Evolutionary conservation across 129 eudicot genomes (phyloP).

Genomic region (Artemisia tridentata): DNA sequence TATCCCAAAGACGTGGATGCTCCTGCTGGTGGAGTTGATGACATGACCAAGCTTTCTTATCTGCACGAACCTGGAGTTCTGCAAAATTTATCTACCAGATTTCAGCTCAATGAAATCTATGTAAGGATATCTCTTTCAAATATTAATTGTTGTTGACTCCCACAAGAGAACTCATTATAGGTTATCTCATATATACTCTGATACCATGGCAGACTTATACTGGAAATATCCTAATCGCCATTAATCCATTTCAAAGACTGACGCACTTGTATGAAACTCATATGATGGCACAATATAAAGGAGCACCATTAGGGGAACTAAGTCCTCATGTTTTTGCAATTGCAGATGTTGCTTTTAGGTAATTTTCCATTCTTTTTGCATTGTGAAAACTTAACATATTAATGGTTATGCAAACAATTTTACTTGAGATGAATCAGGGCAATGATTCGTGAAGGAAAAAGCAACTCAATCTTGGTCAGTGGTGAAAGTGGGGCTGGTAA

Average conservation of each 20-base stretch:
- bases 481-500: slow-evolving; percentile 99
- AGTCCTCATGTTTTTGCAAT: slow-evolving; percentile 99
- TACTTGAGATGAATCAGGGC: slow-evolving; percentile 68
- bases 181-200: slow-evolving; percentile 38
- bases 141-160: slow-evolving; percentile 15
- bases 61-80: slow-evolving; percentile 97
- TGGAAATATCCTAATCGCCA: slow-evolving; percentile 98
- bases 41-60: slow-evolving; percentile 96
- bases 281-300: slow-evolving; percentile 98
- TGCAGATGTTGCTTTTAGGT: slow-evolving; percentile 97
- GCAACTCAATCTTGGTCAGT: slow-evolving; percentile 94
- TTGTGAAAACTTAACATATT: slow-evolving; percentile 19
- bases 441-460: slow-evolving; percentile 87
- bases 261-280: slow-evolving; percentile 77
- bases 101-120: slow-evolving; percentile 89
- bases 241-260: slow-evolving; percentile 94
- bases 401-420: slow-evolving; percentile 29
- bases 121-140: slow-evolving; percentile 49
- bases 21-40: slow-evolving; percentile 96
- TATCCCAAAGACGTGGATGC: slow-evolving; percentile 91
- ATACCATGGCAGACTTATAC: slow-evolving; percentile 84
- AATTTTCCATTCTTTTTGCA: slow-evolving; percentile 24
- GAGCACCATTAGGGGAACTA: slow-evolving; percentile 87
- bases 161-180: slow-evolving; percentile 22
- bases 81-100: slow-evolving; percentile 87